Evolutionary conservation across 2,329 filamentous ascomycete genomes (phyloP), one percentile per base, ranked within the genome.

Genomic region (Stachybotrys echinatus): DNA sequence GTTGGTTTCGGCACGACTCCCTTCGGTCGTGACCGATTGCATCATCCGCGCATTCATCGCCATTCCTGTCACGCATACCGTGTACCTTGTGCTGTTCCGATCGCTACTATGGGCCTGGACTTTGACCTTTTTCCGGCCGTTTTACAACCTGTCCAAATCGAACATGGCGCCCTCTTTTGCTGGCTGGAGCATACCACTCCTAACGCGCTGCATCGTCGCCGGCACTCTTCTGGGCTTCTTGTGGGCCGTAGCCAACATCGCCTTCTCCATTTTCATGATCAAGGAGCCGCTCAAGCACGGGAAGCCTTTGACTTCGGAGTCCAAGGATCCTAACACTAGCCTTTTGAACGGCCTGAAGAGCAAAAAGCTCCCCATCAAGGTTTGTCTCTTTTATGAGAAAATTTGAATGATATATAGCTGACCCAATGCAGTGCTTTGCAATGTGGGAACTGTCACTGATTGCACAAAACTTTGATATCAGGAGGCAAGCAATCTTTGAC

Each of bases 361-460:
- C 55, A 94, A 91, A 70, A 94, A 92, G 66, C 76, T 89, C 8
- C 76, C 88, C 10, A 83, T 89, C 52, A 85, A 82, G 69, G 86
- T 87, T 70, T 59, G 75, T 64, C 31, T 6, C 0, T 21, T 5
- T 7, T 34, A 12, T 3, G 12, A 12, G 19, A 8, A 34, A n/a
- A 12, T 12, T 49, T 5, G 5, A 31, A 7, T n/a, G 20, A 4
- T n/a, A 10, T 19, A 31, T 5, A 47, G 21, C 58, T 62, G 49
- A 69, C 54, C 52, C 45, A 5, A 39, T n/a, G 20, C 52, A 88
- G 79, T 80, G 83, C 1, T 95, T 95, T 65, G 92, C 92, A 17
- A 87, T 95, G 67, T 96, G 92, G 92, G 92, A 97, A 63, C 74
- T 96, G 23, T 83, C 84, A 23, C 77, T 89, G 50, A 95, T 96